These are phyloP conservation scores for Haplosporangium sp. DNA, from an alignment of 371 early-diverging fungal genomes.

Conservation along the genomic window DNA sequence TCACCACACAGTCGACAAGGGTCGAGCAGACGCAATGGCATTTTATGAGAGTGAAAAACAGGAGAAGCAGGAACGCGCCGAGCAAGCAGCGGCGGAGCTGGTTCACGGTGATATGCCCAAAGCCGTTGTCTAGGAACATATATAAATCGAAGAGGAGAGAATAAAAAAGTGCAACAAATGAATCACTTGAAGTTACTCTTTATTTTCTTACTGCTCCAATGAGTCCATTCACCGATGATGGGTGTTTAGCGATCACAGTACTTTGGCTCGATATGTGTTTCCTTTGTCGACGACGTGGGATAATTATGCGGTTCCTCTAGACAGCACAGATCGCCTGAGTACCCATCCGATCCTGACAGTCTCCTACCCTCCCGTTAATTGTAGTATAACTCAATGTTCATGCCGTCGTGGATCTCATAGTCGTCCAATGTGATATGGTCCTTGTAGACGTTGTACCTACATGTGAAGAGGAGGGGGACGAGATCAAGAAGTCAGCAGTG, in stretches of 20 bases:
- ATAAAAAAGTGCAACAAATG: too few species aligned
- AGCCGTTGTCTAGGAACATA: too few species aligned
- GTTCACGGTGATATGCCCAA: background rate
- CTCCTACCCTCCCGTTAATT: slow-evolving; percentile 25
- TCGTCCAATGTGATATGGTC: slow-evolving; percentile 95
- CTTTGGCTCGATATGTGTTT: too few species aligned
- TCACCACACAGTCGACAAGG: slow-evolving; percentile 27
- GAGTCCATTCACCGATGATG: too few species aligned
- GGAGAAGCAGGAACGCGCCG: slow-evolving; percentile 1
- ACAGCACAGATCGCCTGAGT: too few species aligned
- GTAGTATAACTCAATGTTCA: slow-evolving; percentile 91
- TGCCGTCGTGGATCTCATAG: slow-evolving; percentile 94
- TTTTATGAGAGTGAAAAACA: slow-evolving; percentile 28
- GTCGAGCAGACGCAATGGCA: slow-evolving; percentile 22
- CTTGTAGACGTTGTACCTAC: slow-evolving; percentile 83
- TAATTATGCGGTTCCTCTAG: too few species aligned
- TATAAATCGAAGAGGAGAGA: too few species aligned
- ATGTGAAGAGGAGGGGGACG: background rate
- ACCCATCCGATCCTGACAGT: too few species aligned
- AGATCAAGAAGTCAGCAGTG: background rate
- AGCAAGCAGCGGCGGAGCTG: background rate
- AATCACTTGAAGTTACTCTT: too few species aligned
- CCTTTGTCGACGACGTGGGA: too few species aligned
- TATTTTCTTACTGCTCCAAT: too few species aligned
- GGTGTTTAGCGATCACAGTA: too few species aligned